Evolutionary conservation across 2,329 filamentous ascomycete species (phyloP).

Genomic region (Claviceps sp.): DNA sequence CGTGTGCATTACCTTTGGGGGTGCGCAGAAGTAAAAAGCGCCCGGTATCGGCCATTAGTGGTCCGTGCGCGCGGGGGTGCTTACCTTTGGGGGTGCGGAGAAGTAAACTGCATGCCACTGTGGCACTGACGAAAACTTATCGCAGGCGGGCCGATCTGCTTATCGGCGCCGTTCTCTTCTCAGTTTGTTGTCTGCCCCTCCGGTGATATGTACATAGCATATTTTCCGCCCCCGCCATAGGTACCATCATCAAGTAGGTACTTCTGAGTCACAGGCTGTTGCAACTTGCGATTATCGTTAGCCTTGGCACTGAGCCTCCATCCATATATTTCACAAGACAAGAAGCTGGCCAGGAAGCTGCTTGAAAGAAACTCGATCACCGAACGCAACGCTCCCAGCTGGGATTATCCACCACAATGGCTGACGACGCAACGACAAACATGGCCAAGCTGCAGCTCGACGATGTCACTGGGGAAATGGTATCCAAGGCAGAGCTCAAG

Average conservation of each 20-base stretch:
- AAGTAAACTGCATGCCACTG: no score
- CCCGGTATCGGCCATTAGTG: no score
- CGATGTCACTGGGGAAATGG: slow-evolving; percentile 50
- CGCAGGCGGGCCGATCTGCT: neutral
- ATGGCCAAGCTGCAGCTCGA: slow-evolving; percentile 46
- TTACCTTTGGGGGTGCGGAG: no score
- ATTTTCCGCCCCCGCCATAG: neutral
- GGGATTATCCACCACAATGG: slow-evolving; percentile 22
- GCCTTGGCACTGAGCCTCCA: neutral
- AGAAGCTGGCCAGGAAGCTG: neutral
- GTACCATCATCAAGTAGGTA: neutral
- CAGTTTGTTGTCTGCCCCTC: neutral
- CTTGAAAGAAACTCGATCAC: neutral
- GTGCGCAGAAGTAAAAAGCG: no score
- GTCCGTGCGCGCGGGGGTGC: no score
- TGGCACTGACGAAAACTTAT: neutral
- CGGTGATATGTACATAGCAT: neutral
- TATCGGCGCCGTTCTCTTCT: neutral
- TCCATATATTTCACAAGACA: neutral
- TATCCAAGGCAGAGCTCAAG: slow-evolving; percentile 49
- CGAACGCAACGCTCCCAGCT: neutral
- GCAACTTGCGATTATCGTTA: neutral
- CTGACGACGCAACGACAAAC: slow-evolving; percentile 32
- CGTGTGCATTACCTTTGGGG: no score
- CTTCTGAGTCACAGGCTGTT: neutral